These are phyloP conservation scores for Pleurotus ostreatus DNA, from an alignment of 768 basidiomycete genomes.

Conservation along the genomic window DNA sequence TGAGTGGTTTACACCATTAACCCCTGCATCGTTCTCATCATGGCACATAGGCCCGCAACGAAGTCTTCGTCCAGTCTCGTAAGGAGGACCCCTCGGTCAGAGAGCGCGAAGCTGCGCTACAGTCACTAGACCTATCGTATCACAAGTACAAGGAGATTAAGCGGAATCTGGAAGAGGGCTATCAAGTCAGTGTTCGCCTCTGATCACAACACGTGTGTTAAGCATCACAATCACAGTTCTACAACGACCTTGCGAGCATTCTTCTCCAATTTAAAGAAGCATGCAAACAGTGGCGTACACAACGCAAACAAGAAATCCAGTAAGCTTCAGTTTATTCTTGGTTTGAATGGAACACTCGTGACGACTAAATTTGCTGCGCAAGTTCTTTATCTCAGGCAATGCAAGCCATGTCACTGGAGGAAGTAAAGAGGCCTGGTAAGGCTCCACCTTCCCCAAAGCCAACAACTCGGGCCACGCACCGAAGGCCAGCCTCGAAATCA, in stretches of 20 bases:
- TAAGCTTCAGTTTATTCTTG: constrained; percentile 28
- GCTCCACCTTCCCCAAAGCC: constrained; percentile 3
- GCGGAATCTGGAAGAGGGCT: constrained; percentile 83
- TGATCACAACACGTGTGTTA: neutral
- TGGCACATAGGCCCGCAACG: constrained; percentile 50
- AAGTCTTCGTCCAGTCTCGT: constrained; percentile 69
- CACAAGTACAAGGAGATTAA: constrained; percentile 85
- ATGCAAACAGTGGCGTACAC: constrained; percentile 71
- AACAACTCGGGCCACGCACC: constrained; percentile 8
- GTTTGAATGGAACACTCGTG: constrained; percentile 3
- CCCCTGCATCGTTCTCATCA: neutral
- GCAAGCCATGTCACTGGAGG: constrained; percentile 13
- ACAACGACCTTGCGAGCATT: constrained; percentile 78
- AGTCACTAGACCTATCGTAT: constrained; percentile 80
- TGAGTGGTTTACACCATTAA: constrained; percentile 39
- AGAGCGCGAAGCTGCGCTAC: constrained; percentile 77
- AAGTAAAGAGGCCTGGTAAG: constrained; percentile 14
- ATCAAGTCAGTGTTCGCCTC: constrained; percentile 50
- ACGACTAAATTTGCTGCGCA: constrained; percentile 8
- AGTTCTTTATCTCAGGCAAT: constrained; percentile 36
- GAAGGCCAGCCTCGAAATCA: constrained; percentile 18
- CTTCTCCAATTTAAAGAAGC: constrained; percentile 70
- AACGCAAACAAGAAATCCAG: constrained; percentile 73
- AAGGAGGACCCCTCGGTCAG: constrained; percentile 75
- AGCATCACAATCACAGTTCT: constrained; percentile 56